phyloP scores from a whole-genome alignment of 345 rosid genomes.

The Barbarea vulgaris region DNA sequence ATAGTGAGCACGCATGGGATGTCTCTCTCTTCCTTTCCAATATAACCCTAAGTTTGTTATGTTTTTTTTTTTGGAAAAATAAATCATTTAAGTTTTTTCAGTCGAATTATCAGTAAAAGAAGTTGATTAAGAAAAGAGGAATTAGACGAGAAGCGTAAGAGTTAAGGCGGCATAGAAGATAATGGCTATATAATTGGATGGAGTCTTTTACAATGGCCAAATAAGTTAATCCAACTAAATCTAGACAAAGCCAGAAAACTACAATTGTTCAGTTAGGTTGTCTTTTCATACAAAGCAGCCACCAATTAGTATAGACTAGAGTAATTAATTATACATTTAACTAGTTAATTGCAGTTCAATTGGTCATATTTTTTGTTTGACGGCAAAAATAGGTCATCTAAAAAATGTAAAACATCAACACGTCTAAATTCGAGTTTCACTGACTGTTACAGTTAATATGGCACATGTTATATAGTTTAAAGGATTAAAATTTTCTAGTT shows the following conservation, averaged over 20 bases:
- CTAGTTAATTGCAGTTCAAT: slow-evolving; percentile 2
- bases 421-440: neutral
- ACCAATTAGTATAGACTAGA: neutral
- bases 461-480: neutral
- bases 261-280: slow-evolving; percentile 22
- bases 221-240: slow-evolving; percentile 16
- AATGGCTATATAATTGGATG: neutral
- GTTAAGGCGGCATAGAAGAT: neutral
- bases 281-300: slow-evolving; percentile 11
- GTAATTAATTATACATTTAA: neutral
- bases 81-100: neutral
- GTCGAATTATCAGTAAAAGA: neutral
- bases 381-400: slow-evolving; percentile 1
- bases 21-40: neutral
- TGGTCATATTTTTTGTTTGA: slow-evolving; percentile 1
- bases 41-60: neutral
- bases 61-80: neutral
- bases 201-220: slow-evolving; percentile 3
- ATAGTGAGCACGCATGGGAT: neutral
- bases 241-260: slow-evolving; percentile 19
- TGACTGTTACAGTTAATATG: neutral
- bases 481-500: neutral
- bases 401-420: neutral
- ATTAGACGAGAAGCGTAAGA: neutral
- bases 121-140: neutral